phyloP scores from a whole-genome alignment of 805 yeast species.

The Saccharomycopsis sp. region DNA sequence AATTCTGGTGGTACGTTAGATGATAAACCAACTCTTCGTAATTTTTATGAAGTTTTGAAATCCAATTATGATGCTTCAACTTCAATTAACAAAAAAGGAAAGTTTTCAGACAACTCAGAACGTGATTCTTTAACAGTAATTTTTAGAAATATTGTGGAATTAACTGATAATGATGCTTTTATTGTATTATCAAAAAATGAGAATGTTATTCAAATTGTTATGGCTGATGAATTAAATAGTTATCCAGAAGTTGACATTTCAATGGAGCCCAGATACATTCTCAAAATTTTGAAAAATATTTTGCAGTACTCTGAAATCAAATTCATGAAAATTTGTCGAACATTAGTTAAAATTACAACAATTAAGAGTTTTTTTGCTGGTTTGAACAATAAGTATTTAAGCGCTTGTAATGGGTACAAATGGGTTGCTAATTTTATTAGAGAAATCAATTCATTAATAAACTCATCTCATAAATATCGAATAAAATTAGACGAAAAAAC shows the following conservation, averaged over 20 bases:
- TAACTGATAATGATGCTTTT: too few species aligned
- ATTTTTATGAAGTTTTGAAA: background rate
- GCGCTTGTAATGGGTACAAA: slow-evolving; percentile 1
- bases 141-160: too few species aligned
- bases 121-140: too few species aligned
- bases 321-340: slow-evolving; percentile 10
- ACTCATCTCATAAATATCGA: too few species aligned
- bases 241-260: slow-evolving; percentile 20
- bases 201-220: background rate
- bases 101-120: too few species aligned
- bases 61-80: background rate
- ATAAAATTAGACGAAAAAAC: too few species aligned
- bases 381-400: slow-evolving; percentile 1
- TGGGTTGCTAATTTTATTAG: slow-evolving; percentile 1
- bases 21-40: background rate
- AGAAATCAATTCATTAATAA: too few species aligned
- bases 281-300: slow-evolving; percentile 16
- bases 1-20: background rate
- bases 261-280: slow-evolving; percentile 19
- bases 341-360: slow-evolving; percentile 5
- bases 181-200: too few species aligned
- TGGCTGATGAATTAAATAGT: slow-evolving; percentile 16
- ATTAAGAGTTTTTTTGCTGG: slow-evolving; percentile 3
- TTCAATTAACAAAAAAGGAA: too few species aligned
- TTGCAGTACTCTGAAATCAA: slow-evolving; percentile 1